These are phyloP conservation scores for Hapsidospora chrysogenum DNA, from an alignment of 495 filamentous ascomycete species.

Conservation along the genomic window DNA sequence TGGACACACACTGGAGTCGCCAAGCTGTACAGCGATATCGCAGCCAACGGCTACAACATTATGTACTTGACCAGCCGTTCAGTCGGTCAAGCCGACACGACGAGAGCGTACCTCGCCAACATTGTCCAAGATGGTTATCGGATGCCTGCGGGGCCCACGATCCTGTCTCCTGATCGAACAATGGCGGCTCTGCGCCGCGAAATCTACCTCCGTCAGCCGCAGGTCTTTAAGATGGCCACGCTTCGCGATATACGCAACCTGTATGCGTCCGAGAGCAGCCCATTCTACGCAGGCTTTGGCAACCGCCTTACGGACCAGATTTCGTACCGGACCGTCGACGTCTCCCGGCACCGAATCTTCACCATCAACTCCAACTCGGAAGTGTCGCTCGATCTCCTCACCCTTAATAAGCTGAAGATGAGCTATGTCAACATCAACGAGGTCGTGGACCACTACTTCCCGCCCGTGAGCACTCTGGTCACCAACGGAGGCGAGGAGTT, in stretches of 20 bases:
- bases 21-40: conserved; percentile 92
- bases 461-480: conserved; percentile 58
- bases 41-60: conserved; percentile 92
- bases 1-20: conserved; percentile 97
- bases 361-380: conserved; percentile 98
- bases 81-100: conserved; percentile 86
- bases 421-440: conserved; percentile 95
- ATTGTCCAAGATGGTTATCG: conserved; percentile 77
- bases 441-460: conserved; percentile 94
- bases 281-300: conserved; percentile 95
- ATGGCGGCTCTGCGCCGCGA: conserved; percentile 91
- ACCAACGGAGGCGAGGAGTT: conserved; percentile 69
- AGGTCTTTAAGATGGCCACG: conserved; percentile 99
- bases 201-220: conserved; percentile 88
- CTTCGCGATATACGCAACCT: conserved; percentile 82
- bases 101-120: conserved; percentile 76
- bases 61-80: conserved; percentile 93
- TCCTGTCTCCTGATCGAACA: conserved; percentile 86
- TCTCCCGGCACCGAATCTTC: conserved; percentile 85
- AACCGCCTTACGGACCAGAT: conserved; percentile 93
- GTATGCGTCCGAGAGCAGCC: conserved; percentile 60
- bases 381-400: conserved; percentile 79
- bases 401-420: conserved; percentile 86
- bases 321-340: conserved; percentile 89
- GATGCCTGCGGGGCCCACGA: conserved; percentile 78